Percentiles rank a stretch among this genome's conserved stretches.
These are phyloP conservation scores for Botrytis deweyae DNA, from an alignment of 2,329 filamentous ascomycete genomes.

Conservation along the genomic window DNA sequence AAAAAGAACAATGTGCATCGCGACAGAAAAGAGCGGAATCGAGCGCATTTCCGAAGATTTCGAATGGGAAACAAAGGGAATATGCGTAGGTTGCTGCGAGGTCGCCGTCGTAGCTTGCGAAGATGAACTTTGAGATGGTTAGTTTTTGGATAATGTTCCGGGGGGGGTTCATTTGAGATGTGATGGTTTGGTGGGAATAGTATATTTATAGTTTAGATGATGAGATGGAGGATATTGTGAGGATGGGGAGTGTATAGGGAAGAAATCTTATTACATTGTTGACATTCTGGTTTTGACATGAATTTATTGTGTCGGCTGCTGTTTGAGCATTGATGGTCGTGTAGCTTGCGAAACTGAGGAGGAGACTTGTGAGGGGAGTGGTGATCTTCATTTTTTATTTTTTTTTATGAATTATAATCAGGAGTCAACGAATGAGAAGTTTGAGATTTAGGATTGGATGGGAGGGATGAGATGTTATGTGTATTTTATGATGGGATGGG, in stretches of 20 bases:
- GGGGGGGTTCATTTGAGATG: background rate
- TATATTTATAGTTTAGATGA: background rate
- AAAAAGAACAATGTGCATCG: background rate
- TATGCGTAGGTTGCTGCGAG: background rate
- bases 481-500: background rate
- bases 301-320: background rate
- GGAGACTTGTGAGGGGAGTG: background rate
- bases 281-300: background rate
- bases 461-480: background rate
- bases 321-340: background rate
- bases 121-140: background rate
- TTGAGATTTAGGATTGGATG: background rate
- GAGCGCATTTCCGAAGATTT: background rate
- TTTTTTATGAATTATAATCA: too few species aligned
- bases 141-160: background rate
- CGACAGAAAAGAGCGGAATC: background rate
- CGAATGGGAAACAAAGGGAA: background rate
- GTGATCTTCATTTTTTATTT: background rate
- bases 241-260: too few species aligned
- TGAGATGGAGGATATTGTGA: too few species aligned
- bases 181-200: background rate
- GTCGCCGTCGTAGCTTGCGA: background rate
- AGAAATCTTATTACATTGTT: background rate
- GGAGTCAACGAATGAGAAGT: background rate
- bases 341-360: background rate